phyloP scores from a whole-genome alignment of 306 rosid species.

The Cucurbita moschata region DNA sequence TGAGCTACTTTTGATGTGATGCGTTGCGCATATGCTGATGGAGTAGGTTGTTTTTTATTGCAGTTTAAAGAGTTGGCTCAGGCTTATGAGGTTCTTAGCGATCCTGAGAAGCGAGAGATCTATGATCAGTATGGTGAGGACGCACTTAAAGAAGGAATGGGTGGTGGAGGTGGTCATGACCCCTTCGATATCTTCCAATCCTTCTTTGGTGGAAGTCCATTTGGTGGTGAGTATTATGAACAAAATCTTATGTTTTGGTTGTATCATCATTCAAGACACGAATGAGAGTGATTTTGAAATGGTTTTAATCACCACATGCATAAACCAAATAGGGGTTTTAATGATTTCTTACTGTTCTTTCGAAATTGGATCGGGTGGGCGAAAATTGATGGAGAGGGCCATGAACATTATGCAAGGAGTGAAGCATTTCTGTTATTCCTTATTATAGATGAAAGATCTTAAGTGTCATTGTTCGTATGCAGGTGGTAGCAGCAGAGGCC shows the following conservation, averaged over 20 bases:
- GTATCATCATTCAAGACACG: neutral
- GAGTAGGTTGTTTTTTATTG: neutral
- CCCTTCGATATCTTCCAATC: constrained; percentile 70
- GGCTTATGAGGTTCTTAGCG: constrained; percentile 75
- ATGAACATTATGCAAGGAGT: neutral
- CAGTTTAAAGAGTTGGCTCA: constrained; percentile 84
- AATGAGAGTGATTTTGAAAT: neutral
- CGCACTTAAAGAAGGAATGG: constrained; percentile 83
- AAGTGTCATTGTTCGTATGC: neutral
- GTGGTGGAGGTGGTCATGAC: constrained; percentile 53
- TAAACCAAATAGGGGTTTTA: too few relatives aligned
- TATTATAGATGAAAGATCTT: neutral
- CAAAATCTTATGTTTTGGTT: neutral
- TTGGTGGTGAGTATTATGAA: constrained; percentile 22
- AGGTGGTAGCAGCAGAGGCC: constrained; percentile 65
- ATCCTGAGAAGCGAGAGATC: constrained; percentile 76
- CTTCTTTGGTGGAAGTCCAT: constrained; percentile 58
- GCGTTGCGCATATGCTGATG: neutral
- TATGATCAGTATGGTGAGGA: constrained; percentile 91
- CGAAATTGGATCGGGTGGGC: neutral
- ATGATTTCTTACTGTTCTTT: neutral
- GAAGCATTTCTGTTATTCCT: too few relatives aligned
- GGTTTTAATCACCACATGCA: neutral
- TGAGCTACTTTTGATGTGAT: neutral
- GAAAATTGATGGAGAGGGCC: neutral